These are phyloP conservation scores for Nannochloris sp. DNA, from an alignment of 139 green algal species.

Conservation along the genomic window DNA sequence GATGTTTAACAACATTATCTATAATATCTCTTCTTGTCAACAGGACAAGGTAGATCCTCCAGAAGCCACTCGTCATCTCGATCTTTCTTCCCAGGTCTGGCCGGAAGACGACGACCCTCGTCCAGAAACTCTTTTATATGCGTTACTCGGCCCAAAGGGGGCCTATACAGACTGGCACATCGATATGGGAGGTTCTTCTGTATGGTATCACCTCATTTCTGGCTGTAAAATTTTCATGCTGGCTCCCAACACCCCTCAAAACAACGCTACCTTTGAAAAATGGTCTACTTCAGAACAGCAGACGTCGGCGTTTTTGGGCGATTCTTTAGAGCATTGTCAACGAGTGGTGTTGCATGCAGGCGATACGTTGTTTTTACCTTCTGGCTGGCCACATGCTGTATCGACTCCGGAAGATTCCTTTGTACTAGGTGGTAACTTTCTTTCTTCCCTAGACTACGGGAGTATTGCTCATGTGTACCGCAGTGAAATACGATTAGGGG, in stretches of 20 bases:
- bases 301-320: constrained; percentile 20
- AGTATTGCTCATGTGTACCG: constrained; percentile 14
- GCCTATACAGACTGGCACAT: constrained; percentile 53
- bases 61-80: constrained; percentile 17
- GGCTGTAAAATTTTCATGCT: constrained; percentile 47
- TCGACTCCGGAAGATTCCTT: constrained; percentile 34
- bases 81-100: constrained; percentile 34
- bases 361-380: constrained; percentile 48
- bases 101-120: not conserved
- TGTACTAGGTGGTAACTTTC: constrained; percentile 41
- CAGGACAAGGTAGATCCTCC: constrained; percentile 21
- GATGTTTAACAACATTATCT: too few relatives aligned
- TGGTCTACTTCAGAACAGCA: constrained; percentile 36
- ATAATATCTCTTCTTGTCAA: not conserved
- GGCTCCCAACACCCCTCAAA: constrained; percentile 30
- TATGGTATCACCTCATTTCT: constrained; percentile 54
- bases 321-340: constrained; percentile 10
- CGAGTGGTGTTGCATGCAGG: constrained; percentile 21
- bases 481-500: constrained; percentile 15
- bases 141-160: constrained; percentile 33
- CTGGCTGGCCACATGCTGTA: constrained; percentile 47
- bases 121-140: constrained; percentile 45
- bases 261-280: constrained; percentile 33
- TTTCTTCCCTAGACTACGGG: constrained; percentile 19
- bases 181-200: constrained; percentile 45